Conservation (phyloP, 2,329 filamentous ascomycete species). For the Neofusicoccum cordaticola region DNA sequence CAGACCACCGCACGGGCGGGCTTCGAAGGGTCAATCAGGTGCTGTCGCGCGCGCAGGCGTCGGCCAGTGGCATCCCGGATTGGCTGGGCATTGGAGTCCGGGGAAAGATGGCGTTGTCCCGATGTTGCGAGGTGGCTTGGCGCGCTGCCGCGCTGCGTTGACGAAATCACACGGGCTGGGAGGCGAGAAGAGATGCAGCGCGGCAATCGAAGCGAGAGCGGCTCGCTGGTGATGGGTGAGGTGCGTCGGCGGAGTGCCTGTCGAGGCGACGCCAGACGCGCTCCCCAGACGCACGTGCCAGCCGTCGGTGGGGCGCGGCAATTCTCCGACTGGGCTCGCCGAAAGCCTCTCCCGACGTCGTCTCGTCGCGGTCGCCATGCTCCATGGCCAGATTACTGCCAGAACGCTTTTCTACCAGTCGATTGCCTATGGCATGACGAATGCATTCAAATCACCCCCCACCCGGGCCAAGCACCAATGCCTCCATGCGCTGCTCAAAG, state of each 20-base stretch:
- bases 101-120: no score
- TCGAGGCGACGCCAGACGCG: not conserved
- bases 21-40: not conserved
- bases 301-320: not conserved
- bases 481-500: no score
- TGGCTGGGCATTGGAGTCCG: not conserved
- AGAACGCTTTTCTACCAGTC: no score
- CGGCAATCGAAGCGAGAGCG: not conserved
- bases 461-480: no score
- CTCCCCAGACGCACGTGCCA: not conserved
- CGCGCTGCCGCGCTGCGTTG: no score
- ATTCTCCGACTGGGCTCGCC: not conserved
- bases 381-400: not conserved
- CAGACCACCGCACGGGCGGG: not conserved
- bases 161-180: no score
- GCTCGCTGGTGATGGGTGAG: not conserved
- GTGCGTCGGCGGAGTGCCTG: not conserved
- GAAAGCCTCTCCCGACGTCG: not conserved
- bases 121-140: no score
- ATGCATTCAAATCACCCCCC: no score
- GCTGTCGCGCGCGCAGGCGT: slow-evolving; percentile 13
- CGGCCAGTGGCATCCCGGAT: not conserved
- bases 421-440: no score
- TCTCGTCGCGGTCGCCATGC: not conserved
- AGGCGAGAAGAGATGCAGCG: not conserved